phyloP scores from a whole-genome alignment of 768 basidiomycete species.

The Hericium erinaceus region DNA sequence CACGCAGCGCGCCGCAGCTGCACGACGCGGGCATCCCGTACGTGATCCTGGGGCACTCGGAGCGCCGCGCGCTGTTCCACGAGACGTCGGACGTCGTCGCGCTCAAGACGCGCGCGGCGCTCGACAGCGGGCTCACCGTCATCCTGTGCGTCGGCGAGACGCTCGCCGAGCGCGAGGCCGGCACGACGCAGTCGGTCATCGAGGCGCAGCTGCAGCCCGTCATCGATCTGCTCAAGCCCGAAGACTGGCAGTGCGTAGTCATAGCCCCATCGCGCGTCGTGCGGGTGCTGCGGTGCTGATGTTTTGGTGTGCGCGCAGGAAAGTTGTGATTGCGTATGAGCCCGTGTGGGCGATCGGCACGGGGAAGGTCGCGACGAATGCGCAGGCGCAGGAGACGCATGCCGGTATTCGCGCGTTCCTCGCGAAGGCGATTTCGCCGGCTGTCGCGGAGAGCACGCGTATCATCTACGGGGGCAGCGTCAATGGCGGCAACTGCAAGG shows the following conservation, averaged over 20 bases:
- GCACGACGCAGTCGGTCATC: constrained; percentile 70
- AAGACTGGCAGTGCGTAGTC: constrained; percentile 69
- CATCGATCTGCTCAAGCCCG: constrained; percentile 46
- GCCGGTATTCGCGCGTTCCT: constrained; percentile 74
- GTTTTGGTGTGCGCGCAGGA: constrained; percentile 31
- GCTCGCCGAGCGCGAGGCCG: constrained; percentile 75
- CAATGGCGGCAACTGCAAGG: constrained; percentile 76
- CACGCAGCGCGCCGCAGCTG: constrained; percentile 67
- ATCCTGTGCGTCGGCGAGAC: constrained; percentile 98
- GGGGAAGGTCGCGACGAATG: constrained; percentile 85
- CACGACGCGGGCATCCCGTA: constrained; percentile 80
- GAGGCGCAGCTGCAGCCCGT: constrained; percentile 75
- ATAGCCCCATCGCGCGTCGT: constrained; percentile 1
- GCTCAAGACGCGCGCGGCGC: constrained; percentile 75
- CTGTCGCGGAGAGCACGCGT: constrained; percentile 64
- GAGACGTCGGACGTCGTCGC: constrained; percentile 81
- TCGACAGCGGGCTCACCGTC: constrained; percentile 67
- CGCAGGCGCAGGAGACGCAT: constrained; percentile 93
- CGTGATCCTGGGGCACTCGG: constrained; percentile 94
- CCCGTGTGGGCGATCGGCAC: constrained; percentile 99
- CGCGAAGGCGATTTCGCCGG: constrained; percentile 47
- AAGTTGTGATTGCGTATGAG: constrained; percentile 92
- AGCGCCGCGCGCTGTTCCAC: constrained; percentile 87
- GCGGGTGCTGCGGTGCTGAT: not conserved
- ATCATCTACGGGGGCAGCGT: constrained; percentile 98